Conservation (phyloP, 2,329 filamentous ascomycete species). For the Phoma sp. region DNA sequence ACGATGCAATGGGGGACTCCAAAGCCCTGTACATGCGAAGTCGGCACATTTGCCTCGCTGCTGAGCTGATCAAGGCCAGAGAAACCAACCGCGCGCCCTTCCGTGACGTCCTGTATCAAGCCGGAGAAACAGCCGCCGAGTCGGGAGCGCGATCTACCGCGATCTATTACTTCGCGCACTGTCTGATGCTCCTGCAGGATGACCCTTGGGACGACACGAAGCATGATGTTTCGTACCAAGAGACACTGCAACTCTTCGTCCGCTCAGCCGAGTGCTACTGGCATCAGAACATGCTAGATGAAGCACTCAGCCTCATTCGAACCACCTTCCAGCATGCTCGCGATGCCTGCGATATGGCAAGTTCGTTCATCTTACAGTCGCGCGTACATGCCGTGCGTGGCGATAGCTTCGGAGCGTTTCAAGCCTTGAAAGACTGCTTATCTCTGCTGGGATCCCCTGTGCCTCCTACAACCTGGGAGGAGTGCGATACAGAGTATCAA, state of each 20-base stretch:
- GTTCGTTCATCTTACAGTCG: conserved; percentile 83
- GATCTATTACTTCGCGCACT: conserved; percentile 80
- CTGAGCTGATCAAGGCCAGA: conserved; percentile 74
- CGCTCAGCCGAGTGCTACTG: conserved; percentile 83
- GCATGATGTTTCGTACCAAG: conserved; percentile 81
- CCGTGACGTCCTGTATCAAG: conserved; percentile 78
- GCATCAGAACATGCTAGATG: conserved; percentile 74
- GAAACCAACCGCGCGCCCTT: conserved; percentile 70
- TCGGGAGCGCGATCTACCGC: conserved; percentile 84
- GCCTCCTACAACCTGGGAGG: conserved; percentile 72
- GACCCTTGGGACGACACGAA: conserved; percentile 75
- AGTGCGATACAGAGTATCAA: conserved; percentile 79
- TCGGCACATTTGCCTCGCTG: conserved; percentile 80
- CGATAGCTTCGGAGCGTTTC: conserved; percentile 72
- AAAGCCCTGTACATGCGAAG: conserved; percentile 73
- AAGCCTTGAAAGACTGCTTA: conserved; percentile 74
- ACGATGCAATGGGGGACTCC: conserved; percentile 61
- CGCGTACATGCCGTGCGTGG: conserved; percentile 79
- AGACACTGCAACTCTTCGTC: conserved; percentile 76
- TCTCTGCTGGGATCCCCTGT: conserved; percentile 70
- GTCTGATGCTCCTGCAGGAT: conserved; percentile 79
- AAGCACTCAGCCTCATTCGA: conserved; percentile 72
- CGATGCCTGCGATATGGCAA: conserved; percentile 79
- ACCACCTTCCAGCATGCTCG: conserved; percentile 75
- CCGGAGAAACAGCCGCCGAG: conserved; percentile 79